Conservation (phyloP, 2,329 filamentous ascomycete species). For the Cryoendolithus antarcticus region DNA sequence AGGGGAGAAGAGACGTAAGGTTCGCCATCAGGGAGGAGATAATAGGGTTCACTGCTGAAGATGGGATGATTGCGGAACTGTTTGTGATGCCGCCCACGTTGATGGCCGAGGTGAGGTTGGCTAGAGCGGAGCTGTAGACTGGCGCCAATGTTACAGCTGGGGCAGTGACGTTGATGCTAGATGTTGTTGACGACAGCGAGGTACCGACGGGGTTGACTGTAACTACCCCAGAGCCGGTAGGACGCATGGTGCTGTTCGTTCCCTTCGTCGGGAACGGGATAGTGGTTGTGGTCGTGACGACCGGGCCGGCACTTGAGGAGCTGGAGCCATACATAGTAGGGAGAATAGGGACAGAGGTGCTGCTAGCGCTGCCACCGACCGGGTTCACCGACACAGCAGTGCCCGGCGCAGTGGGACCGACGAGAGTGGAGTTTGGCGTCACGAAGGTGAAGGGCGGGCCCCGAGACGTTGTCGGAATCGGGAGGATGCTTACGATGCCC, state of each 20-base stretch:
- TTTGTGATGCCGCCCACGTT: conserved; percentile 7
- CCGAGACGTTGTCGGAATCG: no score
- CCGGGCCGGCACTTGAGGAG: no score
- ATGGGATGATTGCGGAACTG: conserved; percentile 6
- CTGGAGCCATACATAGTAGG: no score
- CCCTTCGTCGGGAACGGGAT: no score
- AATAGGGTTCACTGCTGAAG: conserved; percentile 9
- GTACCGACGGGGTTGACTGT: conserved; percentile 2
- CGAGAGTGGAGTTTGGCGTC: neutral
- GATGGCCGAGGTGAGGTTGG: conserved; percentile 10
- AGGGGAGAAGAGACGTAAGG: conserved; percentile 11
- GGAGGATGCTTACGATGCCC: no score
- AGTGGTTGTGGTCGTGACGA: no score
- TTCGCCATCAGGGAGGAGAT: conserved; percentile 10
- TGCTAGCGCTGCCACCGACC: no score
- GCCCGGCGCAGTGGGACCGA: conserved; percentile 2
- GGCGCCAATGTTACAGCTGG: conserved; percentile 10
- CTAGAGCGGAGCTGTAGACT: conserved; percentile 9
- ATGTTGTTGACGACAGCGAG: conserved; percentile 1
- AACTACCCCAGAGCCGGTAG: neutral
- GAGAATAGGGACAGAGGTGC: no score
- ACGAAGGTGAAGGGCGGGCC: no score
- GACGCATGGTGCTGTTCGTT: no score
- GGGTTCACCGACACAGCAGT: no score
- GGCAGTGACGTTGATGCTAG: conserved; percentile 3